Conservation (phyloP, 176 grass and related monocot genomes). For the Calamus simplicifolius region DNA sequence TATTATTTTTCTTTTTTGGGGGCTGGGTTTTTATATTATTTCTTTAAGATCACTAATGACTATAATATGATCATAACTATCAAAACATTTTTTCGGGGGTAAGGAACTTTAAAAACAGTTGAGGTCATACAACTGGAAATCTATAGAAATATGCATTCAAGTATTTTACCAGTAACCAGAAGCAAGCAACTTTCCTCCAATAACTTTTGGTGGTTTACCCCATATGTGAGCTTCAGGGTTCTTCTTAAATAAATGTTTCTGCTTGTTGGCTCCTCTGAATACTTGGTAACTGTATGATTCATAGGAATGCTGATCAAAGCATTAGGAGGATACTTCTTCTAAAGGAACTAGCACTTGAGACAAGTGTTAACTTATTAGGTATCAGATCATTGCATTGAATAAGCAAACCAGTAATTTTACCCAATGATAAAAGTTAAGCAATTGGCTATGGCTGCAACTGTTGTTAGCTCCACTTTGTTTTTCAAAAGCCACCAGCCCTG, state of each 20-base stretch:
- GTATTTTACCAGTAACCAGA: slow-evolving; percentile 85
- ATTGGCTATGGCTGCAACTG: slow-evolving; percentile 42
- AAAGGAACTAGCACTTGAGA: neutral
- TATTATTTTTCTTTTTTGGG: too few species aligned
- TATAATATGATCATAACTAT: too few species aligned
- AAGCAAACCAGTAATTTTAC: slow-evolving; percentile 28
- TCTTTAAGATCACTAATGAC: too few species aligned
- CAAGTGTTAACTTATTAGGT: neutral
- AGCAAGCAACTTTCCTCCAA: slow-evolving; percentile 79
- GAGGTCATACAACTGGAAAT: neutral
- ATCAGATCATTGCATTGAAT: too few species aligned
- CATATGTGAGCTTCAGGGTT: slow-evolving; percentile 84
- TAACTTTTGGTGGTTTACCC: slow-evolving; percentile 80
- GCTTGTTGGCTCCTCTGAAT: slow-evolving; percentile 96
- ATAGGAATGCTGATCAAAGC: slow-evolving; percentile 7
- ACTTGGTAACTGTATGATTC: slow-evolving; percentile 51
- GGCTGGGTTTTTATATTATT: too few species aligned
- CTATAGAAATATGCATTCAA: neutral
- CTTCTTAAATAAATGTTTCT: slow-evolving; percentile 96
- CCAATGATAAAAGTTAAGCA: slow-evolving; percentile 71
- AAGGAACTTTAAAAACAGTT: too few species aligned
- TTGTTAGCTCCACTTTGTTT: slow-evolving; percentile 66
- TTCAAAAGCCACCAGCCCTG: slow-evolving; percentile 96
- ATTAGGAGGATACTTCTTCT: neutral
- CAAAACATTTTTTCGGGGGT: too few species aligned